Conservation (phyloP, 1,139 yeast genomes). For the Eremothecium gossypii region DNA sequence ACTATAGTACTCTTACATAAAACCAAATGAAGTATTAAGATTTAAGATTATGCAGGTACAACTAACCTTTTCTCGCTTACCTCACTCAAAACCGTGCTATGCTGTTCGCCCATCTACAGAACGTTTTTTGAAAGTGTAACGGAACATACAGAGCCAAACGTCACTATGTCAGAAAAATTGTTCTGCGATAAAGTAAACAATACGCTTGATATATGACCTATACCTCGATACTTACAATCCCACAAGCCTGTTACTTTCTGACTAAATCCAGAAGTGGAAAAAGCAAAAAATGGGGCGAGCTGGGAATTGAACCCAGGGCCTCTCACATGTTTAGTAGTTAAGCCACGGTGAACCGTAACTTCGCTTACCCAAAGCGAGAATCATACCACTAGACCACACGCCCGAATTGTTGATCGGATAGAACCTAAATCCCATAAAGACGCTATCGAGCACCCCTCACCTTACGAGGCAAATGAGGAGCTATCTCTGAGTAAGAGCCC, state of each 20-base stretch:
- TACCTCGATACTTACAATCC: not conserved
- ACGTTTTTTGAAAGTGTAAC: not conserved
- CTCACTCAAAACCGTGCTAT: too few species aligned
- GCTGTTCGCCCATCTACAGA: too few species aligned
- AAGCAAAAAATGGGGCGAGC: constrained; percentile 18
- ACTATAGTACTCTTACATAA: constrained; percentile 1
- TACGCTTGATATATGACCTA: not conserved
- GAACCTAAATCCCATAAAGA: too few species aligned
- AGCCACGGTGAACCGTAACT: constrained; percentile 13
- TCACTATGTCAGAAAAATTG: too few species aligned
- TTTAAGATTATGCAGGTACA: not conserved
- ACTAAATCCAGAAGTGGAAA: constrained; percentile 1
- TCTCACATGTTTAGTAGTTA: constrained; percentile 20
- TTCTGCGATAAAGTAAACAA: not conserved
- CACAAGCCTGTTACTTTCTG: not conserved
- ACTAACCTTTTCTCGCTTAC: not conserved
- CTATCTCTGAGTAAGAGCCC: too few species aligned
- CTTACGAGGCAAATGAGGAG: too few species aligned
- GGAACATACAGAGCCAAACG: not conserved
- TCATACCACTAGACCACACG: constrained; percentile 27
- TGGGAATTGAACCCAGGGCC: constrained; percentile 27
- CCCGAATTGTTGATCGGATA: constrained; percentile 7
- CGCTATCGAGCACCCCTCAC: too few species aligned
- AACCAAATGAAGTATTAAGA: not conserved
- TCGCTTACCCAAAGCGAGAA: constrained; percentile 24